phyloP scores from a whole-genome alignment of 2,329 filamentous ascomycete species.

The Fusarium robinianum region DNA sequence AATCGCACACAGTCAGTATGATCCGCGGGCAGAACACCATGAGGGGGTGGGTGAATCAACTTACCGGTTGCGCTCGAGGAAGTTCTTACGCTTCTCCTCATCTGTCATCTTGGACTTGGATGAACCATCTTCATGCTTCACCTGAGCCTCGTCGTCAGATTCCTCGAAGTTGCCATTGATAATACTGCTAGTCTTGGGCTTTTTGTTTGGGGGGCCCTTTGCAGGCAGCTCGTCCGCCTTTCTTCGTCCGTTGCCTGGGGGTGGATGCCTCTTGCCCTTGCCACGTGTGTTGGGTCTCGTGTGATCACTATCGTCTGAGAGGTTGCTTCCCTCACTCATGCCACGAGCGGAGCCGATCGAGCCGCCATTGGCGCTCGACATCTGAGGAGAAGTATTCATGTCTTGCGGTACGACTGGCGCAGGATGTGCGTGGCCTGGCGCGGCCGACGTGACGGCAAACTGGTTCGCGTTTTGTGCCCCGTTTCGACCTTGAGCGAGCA shows the following conservation, averaged over 20 bases:
- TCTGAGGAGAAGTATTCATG: constrained; percentile 55
- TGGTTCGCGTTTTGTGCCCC: constrained; percentile 56
- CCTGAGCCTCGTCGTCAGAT: constrained; percentile 57
- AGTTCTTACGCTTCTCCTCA: constrained; percentile 98
- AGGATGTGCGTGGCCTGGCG: constrained; percentile 56
- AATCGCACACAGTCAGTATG: constrained; percentile 6
- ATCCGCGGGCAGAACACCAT: background rate
- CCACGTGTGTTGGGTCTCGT: constrained; percentile 67
- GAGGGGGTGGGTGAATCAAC: constrained; percentile 36
- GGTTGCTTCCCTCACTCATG: constrained; percentile 70
- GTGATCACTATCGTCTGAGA: constrained; percentile 74
- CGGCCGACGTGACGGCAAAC: constrained; percentile 52
- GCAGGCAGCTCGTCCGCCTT: constrained; percentile 71
- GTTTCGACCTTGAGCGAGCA: constrained; percentile 76
- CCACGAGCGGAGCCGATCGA: constrained; percentile 55
- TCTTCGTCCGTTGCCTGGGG: constrained; percentile 67
- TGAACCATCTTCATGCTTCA: constrained; percentile 31
- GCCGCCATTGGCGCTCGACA: constrained; percentile 53
- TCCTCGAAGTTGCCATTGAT: constrained; percentile 52
- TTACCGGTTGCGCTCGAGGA: constrained; percentile 93
- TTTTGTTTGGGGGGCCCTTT: constrained; percentile 72
- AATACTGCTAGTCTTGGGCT: constrained; percentile 57
- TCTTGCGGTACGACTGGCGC: constrained; percentile 42
- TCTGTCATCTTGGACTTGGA: constrained; percentile 54
- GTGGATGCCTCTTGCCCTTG: constrained; percentile 69